phyloP scores from a whole-genome alignment of 2,329 filamentous ascomycete genomes.

The Cladophialophora immunda region DNA sequence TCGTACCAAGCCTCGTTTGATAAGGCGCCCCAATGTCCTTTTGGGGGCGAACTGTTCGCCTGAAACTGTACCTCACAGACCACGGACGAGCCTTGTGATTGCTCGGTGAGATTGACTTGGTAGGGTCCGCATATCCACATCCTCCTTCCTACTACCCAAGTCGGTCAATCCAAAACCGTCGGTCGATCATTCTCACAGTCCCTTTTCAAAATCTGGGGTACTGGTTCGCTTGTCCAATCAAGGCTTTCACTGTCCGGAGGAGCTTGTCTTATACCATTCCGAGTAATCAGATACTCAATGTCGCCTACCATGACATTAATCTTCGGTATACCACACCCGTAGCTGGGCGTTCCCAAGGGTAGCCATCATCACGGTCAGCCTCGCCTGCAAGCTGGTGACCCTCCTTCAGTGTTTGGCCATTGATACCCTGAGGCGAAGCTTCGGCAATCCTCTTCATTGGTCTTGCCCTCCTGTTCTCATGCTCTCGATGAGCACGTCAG shows the following conservation, averaged over 20 bases:
- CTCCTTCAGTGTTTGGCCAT: no score
- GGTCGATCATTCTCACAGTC: background rate
- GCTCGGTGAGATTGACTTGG: background rate
- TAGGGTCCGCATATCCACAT: background rate
- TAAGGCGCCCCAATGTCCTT: constrained; percentile 2
- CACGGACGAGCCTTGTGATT: background rate
- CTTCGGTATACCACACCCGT: background rate
- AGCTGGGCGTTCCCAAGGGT: background rate
- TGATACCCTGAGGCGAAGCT: no score
- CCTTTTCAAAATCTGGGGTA: background rate
- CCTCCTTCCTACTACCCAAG: background rate
- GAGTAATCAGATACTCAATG: background rate
- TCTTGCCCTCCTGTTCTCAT: no score
- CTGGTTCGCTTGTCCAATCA: background rate
- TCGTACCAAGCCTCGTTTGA: background rate
- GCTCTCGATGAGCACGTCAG: no score
- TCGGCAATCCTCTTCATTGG: no score
- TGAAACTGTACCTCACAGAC: background rate
- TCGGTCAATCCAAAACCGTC: background rate
- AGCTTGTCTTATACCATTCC: background rate
- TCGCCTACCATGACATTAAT: background rate
- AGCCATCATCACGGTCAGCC: background rate
- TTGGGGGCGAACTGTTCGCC: background rate
- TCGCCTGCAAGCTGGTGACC: background rate
- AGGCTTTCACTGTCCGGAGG: background rate